A percentile compares a stretch with the other conserved stretches of the same genome.
Evolutionary conservation across 2,329 filamentous ascomycete species (phyloP).

Genomic region (Fusarium solani-melongenae): DNA sequence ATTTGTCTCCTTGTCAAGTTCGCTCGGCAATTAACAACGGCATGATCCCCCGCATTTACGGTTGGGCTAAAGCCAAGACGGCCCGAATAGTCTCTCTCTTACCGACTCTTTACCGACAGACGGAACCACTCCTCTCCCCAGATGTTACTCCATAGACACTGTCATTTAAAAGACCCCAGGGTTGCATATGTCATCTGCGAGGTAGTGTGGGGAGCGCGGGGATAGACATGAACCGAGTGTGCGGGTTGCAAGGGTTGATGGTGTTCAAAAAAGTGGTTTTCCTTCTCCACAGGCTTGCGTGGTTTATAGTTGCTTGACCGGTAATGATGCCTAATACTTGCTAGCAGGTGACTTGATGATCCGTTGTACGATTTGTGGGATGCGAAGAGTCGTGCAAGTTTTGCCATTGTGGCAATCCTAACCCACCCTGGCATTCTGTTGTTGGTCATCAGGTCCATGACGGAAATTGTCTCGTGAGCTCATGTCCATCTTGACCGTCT

Average conservation of each 20-base stretch:
- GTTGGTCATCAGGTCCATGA: neutral
- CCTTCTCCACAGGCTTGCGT: neutral
- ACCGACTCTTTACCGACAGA: neutral
- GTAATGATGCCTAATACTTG: neutral
- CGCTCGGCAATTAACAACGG: neutral
- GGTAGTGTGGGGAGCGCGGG: neutral
- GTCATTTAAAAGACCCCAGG: neutral
- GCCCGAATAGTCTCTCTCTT: neutral
- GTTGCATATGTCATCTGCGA: neutral
- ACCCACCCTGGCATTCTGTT: neutral
- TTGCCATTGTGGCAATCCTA: neutral
- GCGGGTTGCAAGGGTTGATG: neutral
- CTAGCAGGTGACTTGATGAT: neutral
- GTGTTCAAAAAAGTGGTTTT: neutral
- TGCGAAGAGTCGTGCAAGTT: neutral
- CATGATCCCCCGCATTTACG: neutral
- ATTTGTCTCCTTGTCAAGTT: neutral
- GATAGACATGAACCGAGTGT: neutral
- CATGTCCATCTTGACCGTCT: neutral
- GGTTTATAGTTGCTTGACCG: neutral
- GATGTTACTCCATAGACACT: neutral
- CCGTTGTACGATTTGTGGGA: neutral
- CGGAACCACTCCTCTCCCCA: neutral
- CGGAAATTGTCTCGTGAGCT: neutral
- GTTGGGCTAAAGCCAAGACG: neutral